Percentiles rank a stretch among this genome's conserved stretches.
Conservation (phyloP, 768 basidiomycete species). For the Coprinellus micaceus region DNA sequence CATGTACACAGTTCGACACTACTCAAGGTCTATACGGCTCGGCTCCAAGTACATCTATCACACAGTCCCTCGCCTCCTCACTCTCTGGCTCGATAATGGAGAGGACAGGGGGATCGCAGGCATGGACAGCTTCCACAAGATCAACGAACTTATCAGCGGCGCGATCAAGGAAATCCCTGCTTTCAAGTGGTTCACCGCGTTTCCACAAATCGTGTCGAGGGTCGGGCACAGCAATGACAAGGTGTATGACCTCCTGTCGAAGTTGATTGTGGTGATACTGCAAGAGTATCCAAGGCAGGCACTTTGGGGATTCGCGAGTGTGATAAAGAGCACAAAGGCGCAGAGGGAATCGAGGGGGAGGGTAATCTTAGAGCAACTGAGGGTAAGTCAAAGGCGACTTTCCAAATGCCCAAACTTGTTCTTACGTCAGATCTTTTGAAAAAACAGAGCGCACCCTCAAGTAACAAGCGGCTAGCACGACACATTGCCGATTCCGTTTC, state of each 20-base stretch:
- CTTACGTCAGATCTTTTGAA: not conserved
- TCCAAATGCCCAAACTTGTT: not conserved
- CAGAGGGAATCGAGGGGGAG: slow-evolving; percentile 59
- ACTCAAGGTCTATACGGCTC: slow-evolving; percentile 62
- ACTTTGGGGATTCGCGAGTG: slow-evolving; percentile 88
- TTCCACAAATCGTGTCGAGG: slow-evolving; percentile 94
- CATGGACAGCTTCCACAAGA: slow-evolving; percentile 44
- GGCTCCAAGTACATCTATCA: slow-evolving; percentile 98
- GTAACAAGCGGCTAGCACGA: slow-evolving; percentile 36
- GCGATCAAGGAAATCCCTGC: slow-evolving; percentile 61
- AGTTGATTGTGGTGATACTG: slow-evolving; percentile 72
- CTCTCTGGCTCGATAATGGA: slow-evolving; percentile 92
- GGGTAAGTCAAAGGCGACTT: too few relatives aligned
- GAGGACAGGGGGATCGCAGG: slow-evolving; percentile 41
- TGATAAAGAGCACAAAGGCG: slow-evolving; percentile 75
- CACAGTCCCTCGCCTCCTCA: slow-evolving; percentile 88
- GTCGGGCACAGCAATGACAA: slow-evolving; percentile 69
- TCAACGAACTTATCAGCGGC: slow-evolving; percentile 53
- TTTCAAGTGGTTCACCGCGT: slow-evolving; percentile 97
- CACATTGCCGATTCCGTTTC: slow-evolving; percentile 52
- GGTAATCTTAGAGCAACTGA: slow-evolving; percentile 53
- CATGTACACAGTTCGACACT: slow-evolving; percentile 60
- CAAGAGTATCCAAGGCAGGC: slow-evolving; percentile 84
- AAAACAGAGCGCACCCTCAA: slow-evolving; percentile 45
- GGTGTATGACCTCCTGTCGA: slow-evolving; percentile 57